phyloP scores from a whole-genome alignment of 2,329 filamentous ascomycete genomes.

The Penicillium occitanis region DNA sequence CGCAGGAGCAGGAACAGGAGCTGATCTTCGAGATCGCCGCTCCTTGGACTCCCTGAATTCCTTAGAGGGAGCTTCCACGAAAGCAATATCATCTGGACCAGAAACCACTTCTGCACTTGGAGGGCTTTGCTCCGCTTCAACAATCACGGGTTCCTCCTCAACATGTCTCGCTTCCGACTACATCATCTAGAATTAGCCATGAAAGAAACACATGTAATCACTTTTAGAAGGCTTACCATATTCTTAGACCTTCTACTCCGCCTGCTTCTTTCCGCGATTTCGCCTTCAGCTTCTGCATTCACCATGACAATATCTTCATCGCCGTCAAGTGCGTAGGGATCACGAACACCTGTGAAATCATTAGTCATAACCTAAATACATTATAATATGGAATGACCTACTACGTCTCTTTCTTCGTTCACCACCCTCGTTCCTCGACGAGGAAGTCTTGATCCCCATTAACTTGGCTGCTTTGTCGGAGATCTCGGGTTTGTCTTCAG shows the following conservation, averaged over 20 bases:
- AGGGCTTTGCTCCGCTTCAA: slow-evolving; percentile 51
- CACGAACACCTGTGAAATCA: slow-evolving; percentile 37
- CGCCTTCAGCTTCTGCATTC: slow-evolving; percentile 48
- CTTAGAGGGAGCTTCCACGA: slow-evolving; percentile 49
- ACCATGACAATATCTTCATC: slow-evolving; percentile 65
- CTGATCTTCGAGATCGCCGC: slow-evolving; percentile 59
- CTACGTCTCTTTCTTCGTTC: slow-evolving; percentile 54
- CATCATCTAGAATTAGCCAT: slow-evolving; percentile 4
- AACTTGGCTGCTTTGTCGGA: slow-evolving; percentile 76
- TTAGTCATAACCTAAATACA: slow-evolving; percentile 16
- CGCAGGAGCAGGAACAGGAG: slow-evolving; percentile 48
- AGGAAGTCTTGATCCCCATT: slow-evolving; percentile 59
- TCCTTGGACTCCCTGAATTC: slow-evolving; percentile 32
- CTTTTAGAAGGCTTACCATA: slow-evolving; percentile 12
- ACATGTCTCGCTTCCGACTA: slow-evolving; percentile 14
- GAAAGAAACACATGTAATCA: background rate
- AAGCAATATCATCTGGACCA: slow-evolving; percentile 53
- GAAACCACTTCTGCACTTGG: slow-evolving; percentile 46
- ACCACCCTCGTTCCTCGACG: slow-evolving; percentile 46
- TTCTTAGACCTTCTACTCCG: slow-evolving; percentile 15
- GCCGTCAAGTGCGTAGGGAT: slow-evolving; percentile 60
- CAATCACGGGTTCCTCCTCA: slow-evolving; percentile 55
- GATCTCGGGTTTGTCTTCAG: slow-evolving; percentile 65
- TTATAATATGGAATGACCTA: slow-evolving; percentile 24
- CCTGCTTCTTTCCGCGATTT: slow-evolving; percentile 29